phyloP scores from a whole-genome alignment of 148 eudicot species.

The Rhododendron simsii region DNA sequence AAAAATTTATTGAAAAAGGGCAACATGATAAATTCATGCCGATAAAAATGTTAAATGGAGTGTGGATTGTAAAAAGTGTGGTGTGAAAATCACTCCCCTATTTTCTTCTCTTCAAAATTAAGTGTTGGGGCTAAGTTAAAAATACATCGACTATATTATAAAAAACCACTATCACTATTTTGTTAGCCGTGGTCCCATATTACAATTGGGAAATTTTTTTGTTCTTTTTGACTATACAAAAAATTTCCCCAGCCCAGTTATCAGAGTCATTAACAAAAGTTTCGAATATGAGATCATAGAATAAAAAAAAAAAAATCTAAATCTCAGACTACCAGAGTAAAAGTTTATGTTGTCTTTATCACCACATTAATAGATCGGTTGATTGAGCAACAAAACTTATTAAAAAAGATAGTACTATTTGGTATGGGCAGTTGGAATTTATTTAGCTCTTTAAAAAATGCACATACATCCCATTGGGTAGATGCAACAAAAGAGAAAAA shows the following conservation, averaged over 20 bases:
- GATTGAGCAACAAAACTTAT: not conserved
- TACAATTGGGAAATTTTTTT: too few relatives aligned
- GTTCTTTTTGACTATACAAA: too few relatives aligned
- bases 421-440: conserved; percentile 1
- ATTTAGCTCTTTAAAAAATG: not conserved
- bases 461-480: not conserved
- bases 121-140: not conserved
- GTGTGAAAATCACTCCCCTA: not conserved
- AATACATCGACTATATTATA: too few relatives aligned
- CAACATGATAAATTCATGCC: not conserved
- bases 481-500: not conserved
- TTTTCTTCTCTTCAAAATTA: not conserved
- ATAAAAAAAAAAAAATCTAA: too few relatives aligned
- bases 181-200: not conserved
- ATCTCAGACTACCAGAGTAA: too few relatives aligned
- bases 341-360: not conserved
- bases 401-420: not conserved
- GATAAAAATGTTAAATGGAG: too few relatives aligned
- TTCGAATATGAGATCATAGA: too few relatives aligned
- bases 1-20: not conserved
- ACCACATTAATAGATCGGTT: not conserved
- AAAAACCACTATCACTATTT: not conserved
- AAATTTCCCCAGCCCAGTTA: too few relatives aligned
- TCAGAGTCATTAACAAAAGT: too few relatives aligned
- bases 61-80: too few relatives aligned